phyloP scores from a whole-genome alignment of 164 flowering plant species.

The Aristolochia californica region DNA sequence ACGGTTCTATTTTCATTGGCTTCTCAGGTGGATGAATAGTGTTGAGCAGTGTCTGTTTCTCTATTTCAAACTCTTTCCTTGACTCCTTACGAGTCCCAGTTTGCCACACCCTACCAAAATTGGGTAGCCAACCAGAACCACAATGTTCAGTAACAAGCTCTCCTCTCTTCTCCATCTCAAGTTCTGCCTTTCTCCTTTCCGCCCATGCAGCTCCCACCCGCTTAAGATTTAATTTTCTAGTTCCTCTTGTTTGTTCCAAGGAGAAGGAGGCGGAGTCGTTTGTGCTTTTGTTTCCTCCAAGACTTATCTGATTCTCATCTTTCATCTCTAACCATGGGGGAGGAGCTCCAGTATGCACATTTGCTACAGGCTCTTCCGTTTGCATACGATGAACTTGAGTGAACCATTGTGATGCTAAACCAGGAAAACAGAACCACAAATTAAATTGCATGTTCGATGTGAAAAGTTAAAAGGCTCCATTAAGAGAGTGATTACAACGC shows the following conservation, averaged over 20 bases:
- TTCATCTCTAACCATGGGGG: conserved; percentile 73
- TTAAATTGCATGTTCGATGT: too few species aligned
- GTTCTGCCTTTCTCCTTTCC: conserved; percentile 70
- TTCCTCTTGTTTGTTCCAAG: conserved; percentile 23
- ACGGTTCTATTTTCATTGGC: conserved; percentile 47
- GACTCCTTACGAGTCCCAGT: conserved; percentile 89
- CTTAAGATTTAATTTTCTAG: conserved; percentile 59
- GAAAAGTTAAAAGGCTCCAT: too few species aligned
- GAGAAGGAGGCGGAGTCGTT: conserved; percentile 9
- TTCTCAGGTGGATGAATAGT: conserved; percentile 24
- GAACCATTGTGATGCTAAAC: conserved; percentile 30
- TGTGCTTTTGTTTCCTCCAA: conserved; percentile 9
- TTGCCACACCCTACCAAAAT: conserved; percentile 97
- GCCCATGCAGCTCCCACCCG: conserved; percentile 99
- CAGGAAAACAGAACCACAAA: conserved; percentile 1
- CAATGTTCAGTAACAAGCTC: conserved; percentile 31
- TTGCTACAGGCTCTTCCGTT: conserved; percentile 28
- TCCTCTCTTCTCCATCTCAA: conserved; percentile 85
- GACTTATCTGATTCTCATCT: conserved; percentile 23
- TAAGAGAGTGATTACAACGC: too few species aligned
- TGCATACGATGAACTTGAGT: conserved; percentile 23
- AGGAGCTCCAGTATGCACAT: conserved; percentile 87
- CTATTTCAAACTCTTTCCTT: conserved; percentile 68
- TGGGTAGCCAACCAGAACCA: conserved; percentile 82
- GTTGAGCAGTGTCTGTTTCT: conserved; percentile 28